These are phyloP conservation scores for Euphorbia celastroides DNA, from an alignment of 441 rosid species.

Conservation along the genomic window DNA sequence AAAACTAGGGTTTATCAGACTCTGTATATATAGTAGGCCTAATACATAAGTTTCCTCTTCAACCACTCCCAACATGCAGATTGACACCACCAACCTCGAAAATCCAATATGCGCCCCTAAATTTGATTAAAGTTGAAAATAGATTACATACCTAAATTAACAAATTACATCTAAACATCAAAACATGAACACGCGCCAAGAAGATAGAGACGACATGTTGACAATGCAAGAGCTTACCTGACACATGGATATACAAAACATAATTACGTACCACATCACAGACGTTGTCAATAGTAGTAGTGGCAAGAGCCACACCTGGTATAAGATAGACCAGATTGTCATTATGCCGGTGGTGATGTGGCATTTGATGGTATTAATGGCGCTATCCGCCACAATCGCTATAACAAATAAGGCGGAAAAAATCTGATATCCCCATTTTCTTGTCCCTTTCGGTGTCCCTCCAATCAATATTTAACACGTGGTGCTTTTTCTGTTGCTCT, in stretches of 20 bases:
- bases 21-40: neutral
- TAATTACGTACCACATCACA: neutral
- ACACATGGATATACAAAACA: neutral
- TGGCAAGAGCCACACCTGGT: neutral
- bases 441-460: too few species aligned
- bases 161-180: neutral
- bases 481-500: too few species aligned
- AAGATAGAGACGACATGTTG: neutral
- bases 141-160: neutral
- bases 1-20: neutral
- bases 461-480: too few species aligned
- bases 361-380: neutral
- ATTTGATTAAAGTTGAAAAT: neutral
- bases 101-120: neutral
- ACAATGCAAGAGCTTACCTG: neutral
- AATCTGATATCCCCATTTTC: too few species aligned
- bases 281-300: neutral
- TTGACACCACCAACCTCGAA: neutral
- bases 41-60: neutral
- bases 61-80: neutral
- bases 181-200: neutral
- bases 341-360: neutral
- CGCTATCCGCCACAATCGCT: neutral
- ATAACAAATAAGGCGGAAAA: too few species aligned
- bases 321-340: neutral